These are phyloP conservation scores for Backusella tuberculispora DNA, from an alignment of 192 early-diverging fungal species.

Conservation along the genomic window DNA sequence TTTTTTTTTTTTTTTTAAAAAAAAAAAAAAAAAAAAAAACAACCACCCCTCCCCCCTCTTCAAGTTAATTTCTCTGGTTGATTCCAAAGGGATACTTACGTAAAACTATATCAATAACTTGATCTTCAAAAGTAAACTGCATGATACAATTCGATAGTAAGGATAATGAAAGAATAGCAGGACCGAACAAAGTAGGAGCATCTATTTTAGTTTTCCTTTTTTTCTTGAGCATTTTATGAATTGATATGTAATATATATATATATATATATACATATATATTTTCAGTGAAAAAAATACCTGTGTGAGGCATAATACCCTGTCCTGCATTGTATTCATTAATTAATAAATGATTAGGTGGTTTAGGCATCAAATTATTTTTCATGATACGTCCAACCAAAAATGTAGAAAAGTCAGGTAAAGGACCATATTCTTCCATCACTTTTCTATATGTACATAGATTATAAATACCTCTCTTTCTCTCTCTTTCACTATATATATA, in stretches of 20 bases:
- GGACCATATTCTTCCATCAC: conserved; percentile 55
- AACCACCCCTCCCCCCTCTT: too few species aligned
- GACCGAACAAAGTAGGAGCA: conserved; percentile 64
- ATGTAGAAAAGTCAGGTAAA: conserved; percentile 52
- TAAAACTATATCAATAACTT: conserved; percentile 37
- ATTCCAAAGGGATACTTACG: conserved; percentile 35
- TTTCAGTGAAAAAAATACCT: conserved; percentile 20
- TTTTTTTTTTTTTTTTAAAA: background rate
- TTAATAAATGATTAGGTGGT: conserved; percentile 55
- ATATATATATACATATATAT: background rate
- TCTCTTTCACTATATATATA: background rate
- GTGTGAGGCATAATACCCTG: conserved; percentile 71
- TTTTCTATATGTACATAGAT: conserved; percentile 39
- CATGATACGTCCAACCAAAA: conserved; percentile 50
- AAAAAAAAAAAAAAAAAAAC: background rate
- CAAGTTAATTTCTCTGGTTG: too few species aligned
- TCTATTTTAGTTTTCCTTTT: conserved; percentile 38
- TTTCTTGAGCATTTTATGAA: background rate
- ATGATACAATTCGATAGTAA: conserved; percentile 68
- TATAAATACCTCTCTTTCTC: background rate
- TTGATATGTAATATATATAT: background rate
- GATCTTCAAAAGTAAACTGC: conserved; percentile 51
- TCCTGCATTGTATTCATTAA: conserved; percentile 71
- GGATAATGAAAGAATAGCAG: conserved; percentile 61
- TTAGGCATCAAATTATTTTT: conserved; percentile 42